phyloP scores from a whole-genome alignment of 2,329 filamentous ascomycete species.

The Penicillium capsulatum region DNA sequence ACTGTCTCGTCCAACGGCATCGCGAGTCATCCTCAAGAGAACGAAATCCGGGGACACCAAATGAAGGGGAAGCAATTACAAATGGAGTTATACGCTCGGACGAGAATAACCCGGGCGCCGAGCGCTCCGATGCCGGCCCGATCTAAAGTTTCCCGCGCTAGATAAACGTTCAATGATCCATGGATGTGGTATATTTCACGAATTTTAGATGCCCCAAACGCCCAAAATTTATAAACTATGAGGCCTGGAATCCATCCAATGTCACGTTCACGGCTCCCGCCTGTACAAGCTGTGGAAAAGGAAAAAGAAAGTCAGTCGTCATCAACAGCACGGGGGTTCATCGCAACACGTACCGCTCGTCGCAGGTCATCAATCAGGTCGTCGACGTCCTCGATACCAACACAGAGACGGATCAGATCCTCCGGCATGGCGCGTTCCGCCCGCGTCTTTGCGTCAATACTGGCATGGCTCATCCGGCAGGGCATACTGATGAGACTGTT shows the following conservation, averaged over 20 bases:
- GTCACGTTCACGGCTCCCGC: constrained; percentile 87
- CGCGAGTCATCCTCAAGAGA: constrained; percentile 26
- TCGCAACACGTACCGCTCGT: constrained; percentile 68
- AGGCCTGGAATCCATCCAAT: constrained; percentile 69
- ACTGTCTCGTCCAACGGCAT: constrained; percentile 27
- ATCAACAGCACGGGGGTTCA: constrained; percentile 11
- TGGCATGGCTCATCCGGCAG: constrained; percentile 98
- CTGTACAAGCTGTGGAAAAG: constrained; percentile 67
- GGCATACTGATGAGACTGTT: constrained; percentile 99
- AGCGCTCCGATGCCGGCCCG: constrained; percentile 29
- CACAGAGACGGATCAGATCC: constrained; percentile 90
- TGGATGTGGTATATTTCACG: constrained; percentile 3
- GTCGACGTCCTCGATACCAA: constrained; percentile 89
- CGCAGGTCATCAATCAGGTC: constrained; percentile 92
- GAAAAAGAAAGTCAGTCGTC: constrained; percentile 1
- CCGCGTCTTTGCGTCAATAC: constrained; percentile 92
- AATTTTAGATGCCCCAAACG: constrained; percentile 16
- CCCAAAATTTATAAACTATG: constrained; percentile 6
- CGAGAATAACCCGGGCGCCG: constrained; percentile 25
- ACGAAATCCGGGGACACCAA: constrained; percentile 4
- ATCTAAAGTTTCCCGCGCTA: constrained; percentile 7
- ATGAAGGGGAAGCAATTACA: constrained; percentile 17
- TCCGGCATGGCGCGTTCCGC: constrained; percentile 88
- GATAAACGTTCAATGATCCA: constrained; percentile 7
- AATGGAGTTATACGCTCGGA: constrained; percentile 16